Evolutionary conservation across 2,329 filamentous ascomycete genomes (phyloP).

Genomic region (Tolypocladium sp.): DNA sequence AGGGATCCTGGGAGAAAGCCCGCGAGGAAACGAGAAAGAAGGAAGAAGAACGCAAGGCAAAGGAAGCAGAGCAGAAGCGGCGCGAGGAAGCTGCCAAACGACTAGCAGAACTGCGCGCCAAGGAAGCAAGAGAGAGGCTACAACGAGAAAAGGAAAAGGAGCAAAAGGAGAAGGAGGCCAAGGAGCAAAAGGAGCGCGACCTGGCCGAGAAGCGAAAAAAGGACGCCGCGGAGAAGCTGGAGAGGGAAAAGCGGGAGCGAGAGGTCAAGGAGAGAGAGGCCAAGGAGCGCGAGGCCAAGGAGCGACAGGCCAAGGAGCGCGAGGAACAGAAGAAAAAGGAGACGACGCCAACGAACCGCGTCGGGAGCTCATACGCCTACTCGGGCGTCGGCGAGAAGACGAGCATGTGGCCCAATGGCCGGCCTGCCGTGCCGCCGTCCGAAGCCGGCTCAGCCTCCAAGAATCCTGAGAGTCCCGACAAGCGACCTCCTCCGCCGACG

Average conservation of each 20-base stretch:
- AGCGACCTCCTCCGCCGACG: slow-evolving; percentile 35
- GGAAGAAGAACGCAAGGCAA: slow-evolving; percentile 54
- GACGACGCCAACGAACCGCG: slow-evolving; percentile 25
- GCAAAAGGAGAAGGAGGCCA: slow-evolving; percentile 26
- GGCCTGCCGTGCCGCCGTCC: slow-evolving; percentile 30
- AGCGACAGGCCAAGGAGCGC: slow-evolving; percentile 18
- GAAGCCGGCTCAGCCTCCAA: slow-evolving; percentile 18
- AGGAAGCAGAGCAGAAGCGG: slow-evolving; percentile 51
- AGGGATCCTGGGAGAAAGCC: slow-evolving; percentile 57
- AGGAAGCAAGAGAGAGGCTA: slow-evolving; percentile 38
- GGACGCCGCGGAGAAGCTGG: slow-evolving; percentile 8
- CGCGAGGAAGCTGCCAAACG: slow-evolving; percentile 45
- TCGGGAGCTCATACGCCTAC: slow-evolving; percentile 50
- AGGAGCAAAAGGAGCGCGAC: slow-evolving; percentile 26
- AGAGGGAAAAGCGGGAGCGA: slow-evolving; percentile 12
- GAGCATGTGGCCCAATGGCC: slow-evolving; percentile 60
- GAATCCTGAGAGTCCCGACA: slow-evolving; percentile 20
- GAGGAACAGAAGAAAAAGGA: slow-evolving; percentile 21
- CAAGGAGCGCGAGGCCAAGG: slow-evolving; percentile 18
- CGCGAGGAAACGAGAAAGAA: slow-evolving; percentile 55
- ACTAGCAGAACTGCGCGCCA: slow-evolving; percentile 46
- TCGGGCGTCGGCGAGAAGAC: slow-evolving; percentile 59
- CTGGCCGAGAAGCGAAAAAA: slow-evolving; percentile 14
- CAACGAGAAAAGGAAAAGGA: slow-evolving; percentile 29
- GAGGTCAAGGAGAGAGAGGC: slow-evolving; percentile 21